Base-by-base conservation (phyloP, 495 filamentous ascomycete genomes). In the Hypoxylon perforatum region DNA sequence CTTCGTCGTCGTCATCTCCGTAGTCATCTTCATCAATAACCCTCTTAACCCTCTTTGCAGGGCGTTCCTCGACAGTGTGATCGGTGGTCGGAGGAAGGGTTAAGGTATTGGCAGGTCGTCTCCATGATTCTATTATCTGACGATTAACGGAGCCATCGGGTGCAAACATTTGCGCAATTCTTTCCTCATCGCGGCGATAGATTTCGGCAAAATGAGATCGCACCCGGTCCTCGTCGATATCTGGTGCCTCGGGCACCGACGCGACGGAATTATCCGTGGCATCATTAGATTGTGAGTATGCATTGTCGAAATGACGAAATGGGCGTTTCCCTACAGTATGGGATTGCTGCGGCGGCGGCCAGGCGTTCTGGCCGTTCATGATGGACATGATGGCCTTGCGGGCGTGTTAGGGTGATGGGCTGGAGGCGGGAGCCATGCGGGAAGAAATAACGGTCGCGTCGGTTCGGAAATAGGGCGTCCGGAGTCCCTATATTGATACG, bases 1-100 rank as follows among this genome's bases (percentile, higher is more conserved):
- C 87, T 3, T 92, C 90, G 42, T 96, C 92, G 55, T 95, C 92
- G 47, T 96, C 92, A 60, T 97, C 91, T 47, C 91, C 92, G 69
- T 92, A 92, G 76, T 91, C 88, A 57, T 90, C 90, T 62, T 93
- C 90, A 69, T 92, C 88, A 67, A 86, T 85, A 72, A 83, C 77
- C 69, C 85, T 80, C 70, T 82, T 84, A 9, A 79, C 80, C 57
- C 77, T 73, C 65, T 84, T 84, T 46, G 75, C 72, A 53, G 81
- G 80, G 56, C 79, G 81, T 61, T 84, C 81, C 57, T 80, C 71
- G 47, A 79, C 74, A 9, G 78, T 76, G 48, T 82, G 80, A 65
- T 84, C 81, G 67, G 80, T 82, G 50, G 80, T 74, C 63, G 80
- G 77, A 11, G 77, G 80, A 14, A 75, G 72, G 59, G 75, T 48